Base-by-base conservation (phyloP, 2,329 filamentous ascomycete genomes). In the Trichoderma guizhouense region DNA sequence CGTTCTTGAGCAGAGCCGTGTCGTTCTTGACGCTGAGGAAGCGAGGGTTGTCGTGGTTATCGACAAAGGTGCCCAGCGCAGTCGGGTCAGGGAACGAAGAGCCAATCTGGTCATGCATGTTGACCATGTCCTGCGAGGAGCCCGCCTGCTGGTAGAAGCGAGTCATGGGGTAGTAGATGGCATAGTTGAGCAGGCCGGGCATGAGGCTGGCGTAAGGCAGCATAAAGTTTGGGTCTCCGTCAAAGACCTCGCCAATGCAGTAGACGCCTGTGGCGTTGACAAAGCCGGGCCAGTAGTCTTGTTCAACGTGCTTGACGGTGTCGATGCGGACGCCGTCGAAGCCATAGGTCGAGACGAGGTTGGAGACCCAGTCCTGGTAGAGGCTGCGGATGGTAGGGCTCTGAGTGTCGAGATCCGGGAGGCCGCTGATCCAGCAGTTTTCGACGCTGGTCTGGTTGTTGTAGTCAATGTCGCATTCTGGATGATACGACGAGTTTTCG, bases 251-350 rank as follows among this genome's bases (percentile, higher is more conserved):
- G 11, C 90, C 89, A 15, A 90, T 82, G 6, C 85, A 82, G 77
- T 89, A 91, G 2, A 90, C 86, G 5, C 88, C 89, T 1, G 88
- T 84, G 2, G 85, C 86, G 7, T 82, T 75, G 26, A 84, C 80
- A 74, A 91, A 91, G 0, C 76, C 79, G 0, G 86, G 80, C 82
- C 88, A 90, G 79, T 90, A 92, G 12, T 82, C 83, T 73, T 86
- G 85, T 73, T 89, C 84, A 15, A 90, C 87, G 77, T 91, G 88
- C 79, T 89, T 90, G 73, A 88, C 88, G 0, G 87, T 89, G 74
- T 91, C 89, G 74, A 90, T 86, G 39, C 89, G 86, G 12, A 90
- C 81, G 3, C 88, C 88, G 76, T 89, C 89, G 82, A 91, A 89
- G 21, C 82, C 83, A 76, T 91, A 92, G 73, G 89, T 87, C 3